A percentile compares a stretch with the other conserved stretches of the same genome.
These are phyloP conservation scores for Xylaria venustula DNA, from an alignment of 495 filamentous ascomycete genomes.

Conservation along the genomic window DNA sequence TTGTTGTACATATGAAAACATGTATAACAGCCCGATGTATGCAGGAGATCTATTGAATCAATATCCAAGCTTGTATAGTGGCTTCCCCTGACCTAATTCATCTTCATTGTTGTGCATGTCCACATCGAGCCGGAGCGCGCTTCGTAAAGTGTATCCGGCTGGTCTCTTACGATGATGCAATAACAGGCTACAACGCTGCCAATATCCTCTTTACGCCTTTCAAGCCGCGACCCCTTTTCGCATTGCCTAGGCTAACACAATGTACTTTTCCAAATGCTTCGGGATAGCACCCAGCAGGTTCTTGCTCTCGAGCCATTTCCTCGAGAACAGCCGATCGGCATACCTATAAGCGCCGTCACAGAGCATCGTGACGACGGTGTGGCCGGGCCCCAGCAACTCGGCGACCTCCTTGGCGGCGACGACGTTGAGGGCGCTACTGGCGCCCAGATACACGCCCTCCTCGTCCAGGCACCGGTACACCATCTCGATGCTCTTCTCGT, in stretches of 20 bases:
- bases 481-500: slow-evolving; percentile 96
- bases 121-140: too few relatives aligned
- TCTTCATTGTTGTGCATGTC: background rate
- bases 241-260: slow-evolving; percentile 68
- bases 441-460: slow-evolving; percentile 94
- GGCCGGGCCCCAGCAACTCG: slow-evolving; percentile 81
- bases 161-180: too few relatives aligned
- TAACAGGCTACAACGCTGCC: background rate
- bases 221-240: too few relatives aligned
- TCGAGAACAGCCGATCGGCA: slow-evolving; percentile 87
- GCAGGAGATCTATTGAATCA: slow-evolving; percentile 10
- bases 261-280: slow-evolving; percentile 83
- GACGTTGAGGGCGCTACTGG: slow-evolving; percentile 89
- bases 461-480: slow-evolving; percentile 96
- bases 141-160: too few relatives aligned
- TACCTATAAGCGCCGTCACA: slow-evolving; percentile 97
- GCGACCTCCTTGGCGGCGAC: slow-evolving; percentile 94
- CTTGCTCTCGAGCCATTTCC: slow-evolving; percentile 85
- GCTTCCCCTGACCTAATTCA: background rate
- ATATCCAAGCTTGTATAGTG: background rate
- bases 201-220: background rate
- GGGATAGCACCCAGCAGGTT: slow-evolving; percentile 80
- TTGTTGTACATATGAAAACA: slow-evolving; percentile 19
- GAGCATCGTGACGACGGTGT: slow-evolving; percentile 89
- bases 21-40: slow-evolving; percentile 19